These are phyloP conservation scores for Magnaporthiopsis rhizophila DNA, from an alignment of 2,329 filamentous ascomycete species.

Conservation along the genomic window DNA sequence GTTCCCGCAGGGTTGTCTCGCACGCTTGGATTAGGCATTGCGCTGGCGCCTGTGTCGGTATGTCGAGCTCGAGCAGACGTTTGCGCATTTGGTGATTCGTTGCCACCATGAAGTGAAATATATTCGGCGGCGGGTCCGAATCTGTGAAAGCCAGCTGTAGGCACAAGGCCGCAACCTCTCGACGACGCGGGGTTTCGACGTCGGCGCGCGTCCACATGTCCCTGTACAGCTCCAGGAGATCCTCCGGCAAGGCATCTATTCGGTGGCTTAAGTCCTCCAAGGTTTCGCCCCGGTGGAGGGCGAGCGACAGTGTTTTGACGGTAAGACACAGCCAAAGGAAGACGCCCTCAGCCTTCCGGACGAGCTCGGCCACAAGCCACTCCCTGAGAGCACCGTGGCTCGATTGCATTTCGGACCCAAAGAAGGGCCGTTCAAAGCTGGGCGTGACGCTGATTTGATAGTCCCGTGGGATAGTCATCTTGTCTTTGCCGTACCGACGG, in stretches of 20 bases:
- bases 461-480: not conserved
- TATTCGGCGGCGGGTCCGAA: too few relatives aligned
- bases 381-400: not conserved
- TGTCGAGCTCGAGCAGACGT: not conserved
- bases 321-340: conserved; percentile 5
- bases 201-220: conserved; percentile 4
- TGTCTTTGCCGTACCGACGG: not conserved
- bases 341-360: conserved; percentile 1
- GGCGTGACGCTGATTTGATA: not conserved
- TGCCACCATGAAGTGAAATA: not conserved
- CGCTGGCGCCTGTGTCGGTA: not conserved
- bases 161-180: not conserved
- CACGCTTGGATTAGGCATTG: not conserved
- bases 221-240: not conserved
- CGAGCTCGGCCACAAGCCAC: not conserved
- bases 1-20: not conserved
- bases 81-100: not conserved
- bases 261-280: not conserved
- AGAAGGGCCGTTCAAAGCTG: accelerated
- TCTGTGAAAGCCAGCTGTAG: not conserved
- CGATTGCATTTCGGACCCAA: not conserved
- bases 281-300: not conserved
- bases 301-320: not conserved
- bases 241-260: not conserved
- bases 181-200: not conserved